Evolutionary conservation across 768 basidiomycete genomes (phyloP).

Genomic region (Tylopilus balloui): DNA sequence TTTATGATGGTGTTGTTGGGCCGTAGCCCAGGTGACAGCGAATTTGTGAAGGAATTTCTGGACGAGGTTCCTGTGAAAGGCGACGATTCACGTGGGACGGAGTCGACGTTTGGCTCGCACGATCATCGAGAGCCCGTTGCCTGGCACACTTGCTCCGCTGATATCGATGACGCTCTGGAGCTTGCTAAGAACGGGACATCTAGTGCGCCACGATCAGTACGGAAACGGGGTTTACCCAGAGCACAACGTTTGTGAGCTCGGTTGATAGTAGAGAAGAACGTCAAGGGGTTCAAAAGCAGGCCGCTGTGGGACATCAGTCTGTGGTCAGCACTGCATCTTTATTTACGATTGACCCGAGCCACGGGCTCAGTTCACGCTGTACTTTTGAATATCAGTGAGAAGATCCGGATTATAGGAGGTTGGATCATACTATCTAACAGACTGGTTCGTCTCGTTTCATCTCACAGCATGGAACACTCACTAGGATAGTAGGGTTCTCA

Average conservation of each 20-base stretch:
- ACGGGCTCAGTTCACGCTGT: not conserved
- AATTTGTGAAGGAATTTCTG: not conserved
- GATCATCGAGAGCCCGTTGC: not conserved
- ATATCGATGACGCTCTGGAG: not conserved
- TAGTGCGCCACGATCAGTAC: slow-evolving; percentile 6
- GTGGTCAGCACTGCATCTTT: not conserved
- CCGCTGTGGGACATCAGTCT: slow-evolving; percentile 10
- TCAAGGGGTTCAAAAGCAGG: slow-evolving; percentile 22
- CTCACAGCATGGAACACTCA: not conserved
- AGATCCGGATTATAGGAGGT: not conserved
- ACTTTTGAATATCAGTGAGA: slow-evolving; percentile 4
- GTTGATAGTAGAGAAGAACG: slow-evolving; percentile 22
- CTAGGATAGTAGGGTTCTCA: slow-evolving; percentile 3
- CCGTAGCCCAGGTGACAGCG: not conserved
- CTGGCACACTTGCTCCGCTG: not conserved
- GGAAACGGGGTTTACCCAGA: slow-evolving; percentile 4
- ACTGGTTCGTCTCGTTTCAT: not conserved
- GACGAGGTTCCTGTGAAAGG: slow-evolving; percentile 18
- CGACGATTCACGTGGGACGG: not conserved
- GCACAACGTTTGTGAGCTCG: slow-evolving; percentile 7
- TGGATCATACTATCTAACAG: not conserved
- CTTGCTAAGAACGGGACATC: not conserved
- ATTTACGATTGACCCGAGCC: not conserved
- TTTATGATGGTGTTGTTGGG: not conserved
- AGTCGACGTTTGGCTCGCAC: slow-evolving; percentile 4